Conservation (phyloP, 148 eudicot species). For the Chenopodium quinoa region DNA sequence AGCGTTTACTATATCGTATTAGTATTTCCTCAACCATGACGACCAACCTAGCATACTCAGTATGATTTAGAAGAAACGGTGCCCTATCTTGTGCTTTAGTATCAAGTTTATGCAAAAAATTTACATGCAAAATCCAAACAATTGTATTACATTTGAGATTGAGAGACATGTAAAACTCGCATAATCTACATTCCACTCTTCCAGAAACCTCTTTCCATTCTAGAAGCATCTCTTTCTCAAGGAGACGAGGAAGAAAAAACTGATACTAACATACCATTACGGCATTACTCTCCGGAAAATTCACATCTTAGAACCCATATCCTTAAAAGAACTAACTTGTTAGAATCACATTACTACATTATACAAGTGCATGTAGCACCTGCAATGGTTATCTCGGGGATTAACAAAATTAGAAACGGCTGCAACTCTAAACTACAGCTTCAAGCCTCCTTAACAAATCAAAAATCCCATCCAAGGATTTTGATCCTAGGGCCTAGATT, state of each 20-base stretch:
- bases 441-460: neutral
- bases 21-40: too few species aligned
- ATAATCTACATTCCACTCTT: neutral
- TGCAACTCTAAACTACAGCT: neutral
- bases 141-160: neutral
- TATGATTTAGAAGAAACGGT: too few species aligned
- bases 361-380: neutral
- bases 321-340: neutral
- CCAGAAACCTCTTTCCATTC: neutral
- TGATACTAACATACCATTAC: neutral
- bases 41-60: too few species aligned
- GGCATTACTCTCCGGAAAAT: neutral
- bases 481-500: constrained; percentile 13
- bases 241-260: neutral
- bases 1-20: too few species aligned
- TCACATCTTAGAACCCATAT: neutral
- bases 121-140: neutral
- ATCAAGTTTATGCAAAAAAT: neutral
- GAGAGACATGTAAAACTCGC: neutral
- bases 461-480: neutral
- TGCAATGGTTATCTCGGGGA: neutral
- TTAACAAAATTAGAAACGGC: neutral
- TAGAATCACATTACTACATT: neutral
- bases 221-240: neutral
- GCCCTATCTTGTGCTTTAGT: too few species aligned